phyloP scores from a whole-genome alignment of 2,329 filamentous ascomycete genomes.

The Ascochyta pisi region DNA sequence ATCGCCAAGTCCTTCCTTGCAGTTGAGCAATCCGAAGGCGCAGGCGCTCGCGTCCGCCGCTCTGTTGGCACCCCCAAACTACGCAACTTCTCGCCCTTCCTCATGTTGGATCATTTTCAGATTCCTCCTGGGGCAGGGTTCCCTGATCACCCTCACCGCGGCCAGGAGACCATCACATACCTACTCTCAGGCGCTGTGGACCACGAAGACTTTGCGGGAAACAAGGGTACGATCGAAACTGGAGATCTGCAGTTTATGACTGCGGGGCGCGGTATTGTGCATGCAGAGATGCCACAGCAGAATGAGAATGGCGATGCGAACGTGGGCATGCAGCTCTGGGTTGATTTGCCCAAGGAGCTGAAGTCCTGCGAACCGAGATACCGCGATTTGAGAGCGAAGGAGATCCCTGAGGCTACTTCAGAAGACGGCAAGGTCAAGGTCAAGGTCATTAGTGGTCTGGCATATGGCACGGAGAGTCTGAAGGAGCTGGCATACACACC shows the following conservation, averaged over 20 bases:
- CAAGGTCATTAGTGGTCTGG: constrained; percentile 89
- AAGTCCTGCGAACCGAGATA: constrained; percentile 93
- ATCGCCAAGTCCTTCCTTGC: constrained; percentile 87
- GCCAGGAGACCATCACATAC: constrained; percentile 91
- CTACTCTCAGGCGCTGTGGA: constrained; percentile 84
- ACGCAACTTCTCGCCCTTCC: constrained; percentile 87
- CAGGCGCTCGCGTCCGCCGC: constrained; percentile 83
- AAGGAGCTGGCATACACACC: constrained; percentile 94
- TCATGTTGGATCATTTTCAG: constrained; percentile 93
- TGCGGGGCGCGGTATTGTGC: constrained; percentile 87
- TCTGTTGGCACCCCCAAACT: constrained; percentile 85
- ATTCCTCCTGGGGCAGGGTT: constrained; percentile 84
- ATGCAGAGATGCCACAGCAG: constrained; percentile 91
- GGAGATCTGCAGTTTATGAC: constrained; percentile 99
- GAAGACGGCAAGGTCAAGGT: constrained; percentile 78
- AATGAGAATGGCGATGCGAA: constrained; percentile 78
- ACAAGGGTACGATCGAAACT: constrained; percentile 79
- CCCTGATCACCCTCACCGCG: constrained; percentile 83
- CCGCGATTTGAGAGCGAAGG: constrained; percentile 77
- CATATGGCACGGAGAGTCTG: constrained; percentile 82
- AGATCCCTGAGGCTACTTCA: constrained; percentile 77
- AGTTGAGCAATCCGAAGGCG: constrained; percentile 84
- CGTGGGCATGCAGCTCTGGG: constrained; percentile 93
- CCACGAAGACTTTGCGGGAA: constrained; percentile 90
- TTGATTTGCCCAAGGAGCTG: constrained; percentile 81